These are phyloP conservation scores for Nicotiana undulata DNA, from an alignment of 257 asterid species.

Conservation along the genomic window DNA sequence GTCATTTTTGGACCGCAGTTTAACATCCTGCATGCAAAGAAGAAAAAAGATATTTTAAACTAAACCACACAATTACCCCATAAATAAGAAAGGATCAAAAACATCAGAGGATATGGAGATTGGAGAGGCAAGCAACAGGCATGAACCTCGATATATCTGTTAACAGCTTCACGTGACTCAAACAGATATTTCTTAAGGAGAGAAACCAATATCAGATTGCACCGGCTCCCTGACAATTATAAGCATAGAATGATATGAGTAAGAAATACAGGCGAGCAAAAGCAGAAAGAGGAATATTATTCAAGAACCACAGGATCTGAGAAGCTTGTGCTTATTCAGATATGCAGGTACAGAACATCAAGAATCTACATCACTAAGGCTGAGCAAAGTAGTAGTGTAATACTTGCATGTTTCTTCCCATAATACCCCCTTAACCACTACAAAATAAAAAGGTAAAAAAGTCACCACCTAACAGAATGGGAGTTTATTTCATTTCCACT, in stretches of 20 bases:
- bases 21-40: slow-evolving; percentile 24
- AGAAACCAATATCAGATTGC: slow-evolving; percentile 45
- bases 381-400: not conserved
- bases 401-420: not conserved
- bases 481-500: not conserved
- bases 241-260: slow-evolving; percentile 5
- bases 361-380: not conserved
- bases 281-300: not conserved
- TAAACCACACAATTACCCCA: not conserved
- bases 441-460: not conserved
- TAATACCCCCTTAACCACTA: not conserved
- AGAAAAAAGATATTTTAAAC: not conserved
- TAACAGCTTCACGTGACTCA: slow-evolving; percentile 58
- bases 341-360: not conserved
- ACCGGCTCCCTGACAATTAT: slow-evolving; percentile 38
- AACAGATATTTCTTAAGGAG: slow-evolving; percentile 60
- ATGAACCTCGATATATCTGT: slow-evolving; percentile 52
- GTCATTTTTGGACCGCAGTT: slow-evolving; percentile 46
- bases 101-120: not conserved
- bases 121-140: not conserved
- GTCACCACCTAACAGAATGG: not conserved
- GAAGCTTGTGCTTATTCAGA: not conserved
- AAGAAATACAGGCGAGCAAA: not conserved
- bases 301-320: not conserved
- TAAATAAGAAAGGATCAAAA: not conserved